Base-by-base conservation (phyloP, 306 rosid genomes). In the Glycine soja region DNA sequence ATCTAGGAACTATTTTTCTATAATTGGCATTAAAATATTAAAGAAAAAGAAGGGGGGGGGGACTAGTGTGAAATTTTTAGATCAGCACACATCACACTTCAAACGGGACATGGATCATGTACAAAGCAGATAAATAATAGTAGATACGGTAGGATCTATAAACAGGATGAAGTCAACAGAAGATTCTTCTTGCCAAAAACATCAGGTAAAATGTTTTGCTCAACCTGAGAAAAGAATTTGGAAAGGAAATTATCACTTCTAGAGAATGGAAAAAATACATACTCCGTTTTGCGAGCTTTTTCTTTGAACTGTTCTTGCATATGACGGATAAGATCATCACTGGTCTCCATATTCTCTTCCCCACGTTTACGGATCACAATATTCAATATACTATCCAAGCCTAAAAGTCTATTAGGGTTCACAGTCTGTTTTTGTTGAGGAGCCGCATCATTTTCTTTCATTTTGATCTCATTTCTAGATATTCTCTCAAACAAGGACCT, bases 231-330 rank as follows among this genome's bases (percentile, higher is more conserved):
- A 65, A 83, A 75, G 42, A 74, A 82, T 18, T 81, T 77, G 50
- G n/a, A 72, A 66, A 65, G 34, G 38, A 47, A 69, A 80, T 42
- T 74, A 68, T 54, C 67, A 16, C 74, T 80, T 76, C 51, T 10
- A 72, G 72, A 65, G 50, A 24, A 85, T 6, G 48, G 73, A 54
- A 56, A 30, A 74, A 67, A 79, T 38, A 50, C 30, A 51, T 93
- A 96, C 99, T 96, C 99, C 83, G 99, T 85, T 85, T 88, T 96
- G 73, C 99, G 97, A 83, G 98, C 98, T 84, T 91, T 92, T 85
- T 96, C 99, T 89, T 92, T 92, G 83, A 96, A 96, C 70, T 96
- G 99, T 76, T 93, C 92, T 88, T 96, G 99, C 99, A 96, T 96
- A 82, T 92, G 97, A 76, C 91, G 92, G 52, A 93, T 93, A 80